Percentiles rank a stretch among this genome's conserved stretches.
phyloP scores from a whole-genome alignment of 208 protist species.

The Herpetomonas samuelpessoai region DNA sequence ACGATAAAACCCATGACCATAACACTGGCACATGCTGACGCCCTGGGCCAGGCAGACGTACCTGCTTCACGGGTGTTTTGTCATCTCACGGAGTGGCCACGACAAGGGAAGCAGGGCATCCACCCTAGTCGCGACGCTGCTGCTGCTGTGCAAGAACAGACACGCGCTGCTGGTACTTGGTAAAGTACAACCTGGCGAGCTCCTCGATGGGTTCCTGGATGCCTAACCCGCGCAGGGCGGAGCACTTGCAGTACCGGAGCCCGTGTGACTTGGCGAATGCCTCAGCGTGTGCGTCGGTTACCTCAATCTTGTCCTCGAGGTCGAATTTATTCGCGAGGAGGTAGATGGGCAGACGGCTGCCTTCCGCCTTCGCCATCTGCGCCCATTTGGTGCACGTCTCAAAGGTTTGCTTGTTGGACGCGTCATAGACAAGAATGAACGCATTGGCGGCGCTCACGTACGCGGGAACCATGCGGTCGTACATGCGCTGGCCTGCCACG shows the following conservation, averaged over 20 bases:
- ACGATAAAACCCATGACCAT: no score
- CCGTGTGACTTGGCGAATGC: conserved; percentile 68
- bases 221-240: conserved; percentile 75
- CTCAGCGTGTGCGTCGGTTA: conserved; percentile 84
- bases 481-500: conserved; percentile 83
- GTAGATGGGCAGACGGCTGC: conserved; percentile 48
- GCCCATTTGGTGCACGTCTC: conserved; percentile 85
- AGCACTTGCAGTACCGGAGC: conserved; percentile 86
- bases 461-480: conserved; percentile 66
- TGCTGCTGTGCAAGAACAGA: conserved; percentile 12
- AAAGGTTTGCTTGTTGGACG: conserved; percentile 89
- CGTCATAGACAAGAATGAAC: conserved; percentile 90
- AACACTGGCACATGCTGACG: no score
- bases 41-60: no score
- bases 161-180: conserved; percentile 73
- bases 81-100: no score
- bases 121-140: no score
- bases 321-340: conserved; percentile 91
- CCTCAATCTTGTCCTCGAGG: conserved; percentile 81
- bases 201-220: conserved; percentile 82
- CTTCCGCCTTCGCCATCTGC: conserved; percentile 39
- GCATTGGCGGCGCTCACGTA: conserved; percentile 64
- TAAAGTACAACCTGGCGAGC: conserved; percentile 56
- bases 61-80: no score
- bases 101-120: no score